A percentile compares a stretch with the other conserved stretches of the same genome.
Conservation (phyloP, 1,139 yeast genomes). For the Kluyveromyces sp. region DNA sequence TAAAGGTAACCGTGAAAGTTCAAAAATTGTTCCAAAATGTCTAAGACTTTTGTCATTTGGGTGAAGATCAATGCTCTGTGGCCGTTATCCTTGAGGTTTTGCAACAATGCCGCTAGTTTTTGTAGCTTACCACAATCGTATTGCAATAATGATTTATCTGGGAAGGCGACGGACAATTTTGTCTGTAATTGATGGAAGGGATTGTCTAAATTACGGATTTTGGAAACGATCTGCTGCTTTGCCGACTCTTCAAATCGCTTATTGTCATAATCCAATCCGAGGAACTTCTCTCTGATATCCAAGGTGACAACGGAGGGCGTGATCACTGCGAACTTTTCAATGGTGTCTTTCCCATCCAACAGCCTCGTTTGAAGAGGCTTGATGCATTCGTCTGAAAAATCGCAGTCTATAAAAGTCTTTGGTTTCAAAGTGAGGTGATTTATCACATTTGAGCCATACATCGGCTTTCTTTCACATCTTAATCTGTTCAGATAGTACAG, state of each 20-base stretch:
- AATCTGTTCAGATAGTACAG: slow-evolving; percentile 55
- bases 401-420: slow-evolving; percentile 13
- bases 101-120: slow-evolving; percentile 65
- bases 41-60: slow-evolving; percentile 96
- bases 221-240: slow-evolving; percentile 29
- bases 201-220: slow-evolving; percentile 40
- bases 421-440: slow-evolving; percentile 25
- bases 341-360: slow-evolving; percentile 39
- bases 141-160: slow-evolving; percentile 85
- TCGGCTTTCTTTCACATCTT: slow-evolving; percentile 51
- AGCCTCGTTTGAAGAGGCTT: slow-evolving; percentile 33
- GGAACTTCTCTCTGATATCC: slow-evolving; percentile 56
- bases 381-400: slow-evolving; percentile 12
- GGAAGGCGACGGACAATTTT: slow-evolving; percentile 87
- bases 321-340: slow-evolving; percentile 76
- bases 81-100: slow-evolving; percentile 73
- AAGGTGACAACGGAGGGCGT: slow-evolving; percentile 82
- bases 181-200: slow-evolving; percentile 85
- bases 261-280: slow-evolving; percentile 23
- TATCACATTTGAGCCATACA: slow-evolving; percentile 47
- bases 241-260: slow-evolving; percentile 13
- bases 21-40: slow-evolving; percentile 84
- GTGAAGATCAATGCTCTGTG: slow-evolving; percentile 95
- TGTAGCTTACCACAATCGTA: slow-evolving; percentile 97
- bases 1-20: slow-evolving; percentile 93